Percentiles rank a stretch among this genome's conserved stretches.
These are phyloP conservation scores for Sesbania bispinosa DNA, from an alignment of 306 rosid genomes.

Conservation along the genomic window DNA sequence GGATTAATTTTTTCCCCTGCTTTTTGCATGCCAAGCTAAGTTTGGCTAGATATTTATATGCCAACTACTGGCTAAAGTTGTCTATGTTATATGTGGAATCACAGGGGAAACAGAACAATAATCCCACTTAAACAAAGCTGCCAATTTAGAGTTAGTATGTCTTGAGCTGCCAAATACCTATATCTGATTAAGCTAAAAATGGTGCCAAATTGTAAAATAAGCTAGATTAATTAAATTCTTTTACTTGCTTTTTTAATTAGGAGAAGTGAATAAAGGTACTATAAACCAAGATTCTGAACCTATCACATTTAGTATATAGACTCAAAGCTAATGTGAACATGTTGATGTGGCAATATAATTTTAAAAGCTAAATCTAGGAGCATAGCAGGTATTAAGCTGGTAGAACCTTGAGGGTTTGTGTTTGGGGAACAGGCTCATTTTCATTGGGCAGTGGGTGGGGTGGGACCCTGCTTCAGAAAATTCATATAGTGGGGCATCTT, in stretches of 20 bases:
- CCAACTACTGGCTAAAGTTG: not conserved
- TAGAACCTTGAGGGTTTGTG: constrained; percentile 32
- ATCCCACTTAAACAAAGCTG: not conserved
- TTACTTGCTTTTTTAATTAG: not conserved
- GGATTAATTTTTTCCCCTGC: not conserved
- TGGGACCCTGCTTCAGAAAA: constrained; percentile 48
- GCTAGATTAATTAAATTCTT: not conserved
- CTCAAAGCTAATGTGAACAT: not conserved
- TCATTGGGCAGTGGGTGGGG: constrained; percentile 55
- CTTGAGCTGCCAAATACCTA: not conserved
- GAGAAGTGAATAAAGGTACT: not conserved
- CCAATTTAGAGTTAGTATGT: not conserved
- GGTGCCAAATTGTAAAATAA: not conserved
- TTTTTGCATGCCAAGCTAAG: constrained; percentile 12
- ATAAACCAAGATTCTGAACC: not conserved
- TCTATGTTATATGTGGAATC: not conserved
- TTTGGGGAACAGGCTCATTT: constrained; percentile 40
- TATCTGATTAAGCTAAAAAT: constrained; percentile 1
- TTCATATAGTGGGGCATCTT: constrained; percentile 45
- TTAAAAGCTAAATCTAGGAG: constrained; percentile 7
- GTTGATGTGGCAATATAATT: constrained; percentile 22
- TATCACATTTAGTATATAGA: not conserved
- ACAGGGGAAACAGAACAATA: not conserved
- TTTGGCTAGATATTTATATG: not conserved
- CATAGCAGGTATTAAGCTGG: constrained; percentile 21